Conservation (phyloP, 495 filamentous ascomycete species). For the Rostrohypoxylon terebratum region DNA sequence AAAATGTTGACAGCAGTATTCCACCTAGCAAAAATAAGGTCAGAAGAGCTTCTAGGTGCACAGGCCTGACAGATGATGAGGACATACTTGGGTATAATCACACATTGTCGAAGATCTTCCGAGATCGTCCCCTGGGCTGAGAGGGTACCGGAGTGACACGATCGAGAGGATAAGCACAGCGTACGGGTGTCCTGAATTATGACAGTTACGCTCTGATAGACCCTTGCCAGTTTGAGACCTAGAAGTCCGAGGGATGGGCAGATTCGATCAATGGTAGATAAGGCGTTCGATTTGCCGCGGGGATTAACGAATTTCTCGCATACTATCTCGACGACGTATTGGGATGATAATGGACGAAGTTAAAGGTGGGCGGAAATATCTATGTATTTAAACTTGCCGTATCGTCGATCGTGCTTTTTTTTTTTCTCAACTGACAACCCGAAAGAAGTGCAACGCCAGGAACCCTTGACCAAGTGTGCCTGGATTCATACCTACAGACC, state of each 20-base stretch:
- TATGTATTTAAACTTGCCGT: constrained; percentile 45
- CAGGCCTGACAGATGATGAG: neutral
- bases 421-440: constrained; percentile 31
- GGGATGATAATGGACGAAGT: constrained; percentile 19
- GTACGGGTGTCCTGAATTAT: neutral
- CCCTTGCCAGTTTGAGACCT: constrained; percentile 23
- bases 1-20: constrained; percentile 50
- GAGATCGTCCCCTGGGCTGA: neutral
- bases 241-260: constrained; percentile 25
- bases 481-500: constrained; percentile 41
- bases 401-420: constrained; percentile 41
- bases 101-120: constrained; percentile 40
- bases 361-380: constrained; percentile 36
- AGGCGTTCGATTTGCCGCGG: constrained; percentile 11
- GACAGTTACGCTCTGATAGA: constrained; percentile 7
- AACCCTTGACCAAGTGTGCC: constrained; percentile 44
- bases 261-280: neutral
- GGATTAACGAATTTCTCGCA: constrained; percentile 5
- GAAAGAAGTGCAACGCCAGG: constrained; percentile 41
- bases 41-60: neutral
- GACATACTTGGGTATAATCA: constrained; percentile 51
- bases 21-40: constrained; percentile 35
- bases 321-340: constrained; percentile 10
- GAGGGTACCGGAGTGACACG: constrained; percentile 17
- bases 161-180: neutral